Base-by-base conservation (phyloP, 805 yeast species). In the Clavispora asparagi region DNA sequence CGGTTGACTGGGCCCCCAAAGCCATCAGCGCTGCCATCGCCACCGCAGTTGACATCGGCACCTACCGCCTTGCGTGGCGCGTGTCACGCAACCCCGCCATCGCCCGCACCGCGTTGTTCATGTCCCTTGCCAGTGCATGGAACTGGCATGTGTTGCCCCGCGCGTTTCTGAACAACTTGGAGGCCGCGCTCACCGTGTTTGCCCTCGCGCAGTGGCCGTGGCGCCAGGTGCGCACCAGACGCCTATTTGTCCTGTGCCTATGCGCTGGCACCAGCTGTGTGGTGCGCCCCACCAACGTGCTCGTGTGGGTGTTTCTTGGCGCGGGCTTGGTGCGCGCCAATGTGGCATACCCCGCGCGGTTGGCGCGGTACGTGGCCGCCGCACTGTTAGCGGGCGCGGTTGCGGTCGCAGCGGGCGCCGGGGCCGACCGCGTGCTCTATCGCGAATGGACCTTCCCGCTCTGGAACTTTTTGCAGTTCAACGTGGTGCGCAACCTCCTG, bases 151-250 rank as follows among this genome's bases (percentile, higher is more conserved):
- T 83, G 37, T 71, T 81, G 35, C 83, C 96, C 1, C 74, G 99
- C 51, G 82, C 96, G 1, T 94, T 94, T 60, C 81, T 95, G 43
- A 94, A 92, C 58, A 79, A 86, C 16, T 70, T 90, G 42, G 99
- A 94, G 62, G 76, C 85, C 76, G 72, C 77, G 1, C 59, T 90
- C 44, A 86, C 94, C 0, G 71, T 82, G 0, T 64, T 79, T 8
- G 90, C 90, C 0, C 67, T 92, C 41, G 70, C 76, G 13, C 77
- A 72, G 59, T 87, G 95, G 96, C 83, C 89, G 13, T 81, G 86
- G 85, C 62, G 69, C 42, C 42, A 23, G 33, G 50, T 49, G 46
- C 46, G 26, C 46, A 31, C 48, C 19, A 26, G 47, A 36, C 36
- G 35, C 3, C 65, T 69, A 42, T 50, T 63, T 3, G 47, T 60